These are phyloP conservation scores for Laburnicola sp. DNA, from an alignment of 2,329 filamentous ascomycete genomes.

Conservation along the genomic window DNA sequence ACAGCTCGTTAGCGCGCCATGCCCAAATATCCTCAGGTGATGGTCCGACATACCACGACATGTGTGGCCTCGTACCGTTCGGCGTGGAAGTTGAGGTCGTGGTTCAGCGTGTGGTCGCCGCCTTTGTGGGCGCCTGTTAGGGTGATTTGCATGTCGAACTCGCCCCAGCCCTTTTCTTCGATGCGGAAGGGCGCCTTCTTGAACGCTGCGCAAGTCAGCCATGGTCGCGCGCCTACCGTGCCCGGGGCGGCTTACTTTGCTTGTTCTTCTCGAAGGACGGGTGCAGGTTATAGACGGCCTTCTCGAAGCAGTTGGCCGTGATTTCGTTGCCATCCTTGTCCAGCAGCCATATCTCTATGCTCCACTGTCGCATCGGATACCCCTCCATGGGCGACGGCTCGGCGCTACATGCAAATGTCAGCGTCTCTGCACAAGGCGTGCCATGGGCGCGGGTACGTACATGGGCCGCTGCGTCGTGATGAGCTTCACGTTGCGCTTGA, in stretches of 20 bases:
- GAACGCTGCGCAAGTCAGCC: constrained; percentile 54
- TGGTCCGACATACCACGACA: constrained; percentile 59
- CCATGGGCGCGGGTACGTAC: constrained; percentile 58
- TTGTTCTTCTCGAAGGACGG: constrained; percentile 86
- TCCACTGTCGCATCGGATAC: constrained; percentile 93
- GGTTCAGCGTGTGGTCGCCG: constrained; percentile 74
- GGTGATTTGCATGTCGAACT: constrained; percentile 92
- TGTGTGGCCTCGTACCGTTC: constrained; percentile 83
- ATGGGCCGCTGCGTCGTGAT: constrained; percentile 88
- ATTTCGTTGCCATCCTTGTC: constrained; percentile 86
- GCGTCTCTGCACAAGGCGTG: constrained; percentile 16
- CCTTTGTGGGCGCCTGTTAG: constrained; percentile 83
- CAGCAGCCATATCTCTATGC: constrained; percentile 78
- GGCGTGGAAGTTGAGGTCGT: constrained; percentile 90
- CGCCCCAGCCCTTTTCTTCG: constrained; percentile 94
- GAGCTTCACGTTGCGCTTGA: constrained; percentile 88
- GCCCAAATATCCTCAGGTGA: background rate
- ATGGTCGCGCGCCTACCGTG: background rate
- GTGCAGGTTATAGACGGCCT: constrained; percentile 90
- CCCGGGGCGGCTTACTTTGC: constrained; percentile 64
- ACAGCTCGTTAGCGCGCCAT: constrained; percentile 9
- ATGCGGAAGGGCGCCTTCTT: constrained; percentile 85
- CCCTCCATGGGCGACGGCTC: constrained; percentile 81
- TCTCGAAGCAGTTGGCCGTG: constrained; percentile 83
- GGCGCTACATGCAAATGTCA: constrained; percentile 56